Percentiles rank a stretch among this genome's conserved stretches.
These are phyloP conservation scores for Dujonia santamariae DNA, from an alignment of 1,139 yeast genomes.

Conservation along the genomic window DNA sequence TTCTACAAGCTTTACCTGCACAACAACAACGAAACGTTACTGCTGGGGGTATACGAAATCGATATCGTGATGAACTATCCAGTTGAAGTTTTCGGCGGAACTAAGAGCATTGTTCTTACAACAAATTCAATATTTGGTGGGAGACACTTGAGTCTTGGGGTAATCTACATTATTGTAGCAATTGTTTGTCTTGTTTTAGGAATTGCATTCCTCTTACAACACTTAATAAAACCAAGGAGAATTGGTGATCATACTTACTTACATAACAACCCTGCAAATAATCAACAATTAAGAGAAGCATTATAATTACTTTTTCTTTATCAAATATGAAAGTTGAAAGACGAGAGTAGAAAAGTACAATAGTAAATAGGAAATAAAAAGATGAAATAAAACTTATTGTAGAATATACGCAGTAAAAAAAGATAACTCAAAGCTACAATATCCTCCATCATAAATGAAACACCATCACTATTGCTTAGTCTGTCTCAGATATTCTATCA, in stretches of 20 bases:
- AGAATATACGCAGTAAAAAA: too few species aligned
- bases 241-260: conserved; percentile 46
- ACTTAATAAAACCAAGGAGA: conserved; percentile 44
- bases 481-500: too few species aligned
- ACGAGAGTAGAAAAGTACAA: too few species aligned
- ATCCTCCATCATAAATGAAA: too few species aligned
- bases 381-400: too few species aligned
- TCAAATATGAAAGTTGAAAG: too few species aligned
- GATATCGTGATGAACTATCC: conserved; percentile 68
- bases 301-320: too few species aligned
- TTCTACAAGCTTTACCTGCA: conserved; percentile 66
- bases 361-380: too few species aligned
- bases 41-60: conserved; percentile 59
- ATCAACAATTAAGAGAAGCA: conserved; percentile 8
- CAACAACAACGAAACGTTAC: conserved; percentile 47
- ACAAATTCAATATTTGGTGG: conserved; percentile 73
- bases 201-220: conserved; percentile 43
- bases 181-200: conserved; percentile 47
- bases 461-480: too few species aligned
- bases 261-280: too few species aligned
- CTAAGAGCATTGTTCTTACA: conserved; percentile 63
- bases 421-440: too few species aligned
- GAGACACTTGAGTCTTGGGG: conserved; percentile 62
- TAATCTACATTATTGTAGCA: conserved; percentile 66
- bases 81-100: conserved; percentile 64